Conservation (phyloP, 108 stramenopile genomes). For the Seminavis robusta region DNA sequence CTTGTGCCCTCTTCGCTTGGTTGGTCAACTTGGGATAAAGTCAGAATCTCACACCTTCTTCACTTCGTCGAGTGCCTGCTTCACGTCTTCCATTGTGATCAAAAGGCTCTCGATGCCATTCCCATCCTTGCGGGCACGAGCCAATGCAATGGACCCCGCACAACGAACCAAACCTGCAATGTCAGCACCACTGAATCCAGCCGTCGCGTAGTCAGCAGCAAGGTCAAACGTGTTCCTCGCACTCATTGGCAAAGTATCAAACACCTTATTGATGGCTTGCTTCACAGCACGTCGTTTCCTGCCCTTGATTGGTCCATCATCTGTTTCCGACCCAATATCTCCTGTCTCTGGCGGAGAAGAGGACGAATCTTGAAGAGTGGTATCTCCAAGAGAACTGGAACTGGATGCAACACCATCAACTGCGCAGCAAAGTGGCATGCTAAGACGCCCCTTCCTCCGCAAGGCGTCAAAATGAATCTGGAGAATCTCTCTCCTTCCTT, state of each 20-base stretch:
- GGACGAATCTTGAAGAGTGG: no score
- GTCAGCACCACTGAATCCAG: constrained; percentile 87
- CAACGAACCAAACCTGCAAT: constrained; percentile 87
- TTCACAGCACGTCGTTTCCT: constrained; percentile 28
- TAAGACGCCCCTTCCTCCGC: constrained; percentile 55
- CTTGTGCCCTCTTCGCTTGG: no score
- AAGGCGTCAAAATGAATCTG: constrained; percentile 71
- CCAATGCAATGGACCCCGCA: constrained; percentile 80
- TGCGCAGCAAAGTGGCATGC: constrained; percentile 64
- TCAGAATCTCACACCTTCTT: no score
- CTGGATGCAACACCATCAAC: constrained; percentile 53
- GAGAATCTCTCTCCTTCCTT: constrained; percentile 59
- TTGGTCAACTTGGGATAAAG: no score
- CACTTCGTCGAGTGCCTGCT: constrained; percentile 62
- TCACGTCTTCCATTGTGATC: constrained; percentile 78
- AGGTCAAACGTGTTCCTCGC: constrained; percentile 31
- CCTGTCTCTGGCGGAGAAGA: no score
- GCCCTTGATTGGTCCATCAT: constrained; percentile 2
- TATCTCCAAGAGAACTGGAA: not conserved
- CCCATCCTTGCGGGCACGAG: constrained; percentile 55
- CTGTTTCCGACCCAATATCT: no score
- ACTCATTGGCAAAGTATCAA: not conserved
- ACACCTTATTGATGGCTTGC: constrained; percentile 9
- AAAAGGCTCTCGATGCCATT: constrained; percentile 61
- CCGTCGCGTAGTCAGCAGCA: constrained; percentile 57